These are phyloP conservation scores for Monilinia polystroma DNA, from an alignment of 2,329 filamentous ascomycete genomes.

Conservation along the genomic window DNA sequence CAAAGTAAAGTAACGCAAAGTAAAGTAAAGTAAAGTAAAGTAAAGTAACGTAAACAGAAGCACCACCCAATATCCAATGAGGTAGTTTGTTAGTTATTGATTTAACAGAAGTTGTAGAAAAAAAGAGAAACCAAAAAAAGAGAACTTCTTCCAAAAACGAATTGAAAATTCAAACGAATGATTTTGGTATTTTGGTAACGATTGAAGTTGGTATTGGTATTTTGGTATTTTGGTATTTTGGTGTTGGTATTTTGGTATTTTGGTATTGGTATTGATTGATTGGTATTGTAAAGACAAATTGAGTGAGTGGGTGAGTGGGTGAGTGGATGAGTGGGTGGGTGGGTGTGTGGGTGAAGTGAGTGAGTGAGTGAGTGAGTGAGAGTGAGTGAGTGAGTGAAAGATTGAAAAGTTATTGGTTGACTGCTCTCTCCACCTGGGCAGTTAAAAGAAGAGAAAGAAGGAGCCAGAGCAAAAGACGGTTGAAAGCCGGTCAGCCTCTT, in stretches of 20 bases:
- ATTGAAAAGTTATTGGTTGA: not conserved
- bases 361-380: too few species aligned
- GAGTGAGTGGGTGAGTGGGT: not conserved
- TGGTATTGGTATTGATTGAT: not conserved
- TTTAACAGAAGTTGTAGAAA: slow-evolving; percentile 15
- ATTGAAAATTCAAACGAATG: slow-evolving; percentile 24
- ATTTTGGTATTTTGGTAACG: slow-evolving; percentile 11
- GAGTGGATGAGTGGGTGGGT: too few species aligned
- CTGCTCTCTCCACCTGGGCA: too few species aligned
- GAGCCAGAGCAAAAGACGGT: slow-evolving; percentile 2
- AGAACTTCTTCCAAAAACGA: slow-evolving; percentile 19
- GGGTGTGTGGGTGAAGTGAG: too few species aligned
- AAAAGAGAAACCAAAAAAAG: slow-evolving; percentile 14
- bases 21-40: too few species aligned
- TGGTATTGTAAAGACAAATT: not conserved
- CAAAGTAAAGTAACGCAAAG: too few species aligned
- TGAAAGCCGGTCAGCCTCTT: slow-evolving; percentile 7
- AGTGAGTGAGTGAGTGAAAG: not conserved
- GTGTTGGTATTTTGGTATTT: slow-evolving; percentile 1
- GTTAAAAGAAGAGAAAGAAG: not conserved
- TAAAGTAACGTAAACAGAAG: not conserved
- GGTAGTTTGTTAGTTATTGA: not conserved
- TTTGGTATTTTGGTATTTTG: slow-evolving; percentile 4
- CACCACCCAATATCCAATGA: slow-evolving; percentile 22
- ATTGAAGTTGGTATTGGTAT: not conserved